Base-by-base conservation (phyloP, 2,329 filamentous ascomycete genomes). In the Blumeria graminis region DNA sequence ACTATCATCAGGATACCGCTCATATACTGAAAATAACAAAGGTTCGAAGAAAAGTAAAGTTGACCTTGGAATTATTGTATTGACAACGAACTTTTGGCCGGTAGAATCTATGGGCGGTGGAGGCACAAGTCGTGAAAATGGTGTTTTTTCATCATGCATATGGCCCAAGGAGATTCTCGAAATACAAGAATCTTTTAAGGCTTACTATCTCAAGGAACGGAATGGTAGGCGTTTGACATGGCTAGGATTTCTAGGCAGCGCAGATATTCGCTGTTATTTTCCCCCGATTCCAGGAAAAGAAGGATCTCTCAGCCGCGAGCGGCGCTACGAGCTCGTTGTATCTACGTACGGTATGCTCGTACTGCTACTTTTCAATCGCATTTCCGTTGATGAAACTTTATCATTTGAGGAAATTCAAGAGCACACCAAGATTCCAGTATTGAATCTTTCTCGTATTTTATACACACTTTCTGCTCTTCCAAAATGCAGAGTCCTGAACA, bases 51-150 rank as follows among this genome's bases (percentile, higher is more conserved):
- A 75, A 71, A 80, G 76, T 65, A 78, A 76, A 34, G 78, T 90
- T 33, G 92, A 96, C 51, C 75, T 98, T 28, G 77, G 76, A 54
- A 83, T 95, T 69, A 86, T 81, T 61, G 82, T 98, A 34, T 76
- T 98, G 41, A 95, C 89, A 0, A 89, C 82, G 62, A 95, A 93
- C 68, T 90, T 87, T 66, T 98, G 92, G 92, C 92, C 92, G 1
- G 79, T 88, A 61, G 89, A 95, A 63, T 79, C 87, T 11, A 88
- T 95, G 80, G 81, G 82, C 7, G 70, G 68, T 65, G 67, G 78
- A 58, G 62, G 74, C 66, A 63, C 76, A 70, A 63, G 76, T 69
- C 62, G 76, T 67, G 70, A 73, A 41, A 71, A 72, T 14, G 71
- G 69, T 58, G 58, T 66, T 10, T 64, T 68, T 65, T 58, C 70